phyloP scores from a whole-genome alignment of 2,329 filamentous ascomycete species.

The Stachybotrys echinatus region DNA sequence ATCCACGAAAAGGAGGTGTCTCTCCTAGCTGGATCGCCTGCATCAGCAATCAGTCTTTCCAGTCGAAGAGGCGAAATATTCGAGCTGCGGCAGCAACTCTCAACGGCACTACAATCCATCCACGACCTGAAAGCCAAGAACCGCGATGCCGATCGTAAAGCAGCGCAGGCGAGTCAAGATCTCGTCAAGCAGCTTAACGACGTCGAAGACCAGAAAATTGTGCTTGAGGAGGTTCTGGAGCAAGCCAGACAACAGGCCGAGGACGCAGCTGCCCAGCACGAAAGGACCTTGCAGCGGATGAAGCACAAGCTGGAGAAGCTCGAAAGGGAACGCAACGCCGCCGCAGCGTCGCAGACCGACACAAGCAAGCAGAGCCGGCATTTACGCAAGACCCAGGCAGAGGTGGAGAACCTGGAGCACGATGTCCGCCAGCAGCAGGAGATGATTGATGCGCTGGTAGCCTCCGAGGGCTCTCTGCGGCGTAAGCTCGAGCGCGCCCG shows the following conservation, averaged over 20 bases:
- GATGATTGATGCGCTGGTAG: conserved; percentile 51
- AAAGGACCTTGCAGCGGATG: conserved; percentile 35
- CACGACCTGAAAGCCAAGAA: conserved; percentile 47
- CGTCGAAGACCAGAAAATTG: conserved; percentile 53
- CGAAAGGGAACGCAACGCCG: conserved; percentile 38
- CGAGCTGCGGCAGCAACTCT: conserved; percentile 55
- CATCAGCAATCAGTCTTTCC: conserved; percentile 43
- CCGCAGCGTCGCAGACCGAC: conserved; percentile 24
- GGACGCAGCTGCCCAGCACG: conserved; percentile 38
- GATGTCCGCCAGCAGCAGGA: conserved; percentile 66
- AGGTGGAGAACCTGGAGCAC: conserved; percentile 65
- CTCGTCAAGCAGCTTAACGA: conserved; percentile 51
- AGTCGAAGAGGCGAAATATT: conserved; percentile 51
- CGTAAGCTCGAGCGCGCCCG: conserved; percentile 66
- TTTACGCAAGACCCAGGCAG: conserved; percentile 57
- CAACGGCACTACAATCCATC: conserved; percentile 53
- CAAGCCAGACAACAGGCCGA: conserved; percentile 47
- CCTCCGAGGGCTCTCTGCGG: conserved; percentile 55
- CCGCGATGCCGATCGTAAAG: conserved; percentile 45
- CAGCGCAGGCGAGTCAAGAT: conserved; percentile 34
- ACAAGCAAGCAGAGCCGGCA: conserved; percentile 51
- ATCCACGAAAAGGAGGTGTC: conserved; percentile 59
- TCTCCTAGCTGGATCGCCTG: conserved; percentile 37
- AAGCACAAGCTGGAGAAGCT: conserved; percentile 46
- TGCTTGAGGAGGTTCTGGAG: conserved; percentile 53